A percentile compares a stretch with the other conserved stretches of the same genome.
Conservation (phyloP, 768 basidiomycete genomes). For the Rhodotorula sphaerocarpa region DNA sequence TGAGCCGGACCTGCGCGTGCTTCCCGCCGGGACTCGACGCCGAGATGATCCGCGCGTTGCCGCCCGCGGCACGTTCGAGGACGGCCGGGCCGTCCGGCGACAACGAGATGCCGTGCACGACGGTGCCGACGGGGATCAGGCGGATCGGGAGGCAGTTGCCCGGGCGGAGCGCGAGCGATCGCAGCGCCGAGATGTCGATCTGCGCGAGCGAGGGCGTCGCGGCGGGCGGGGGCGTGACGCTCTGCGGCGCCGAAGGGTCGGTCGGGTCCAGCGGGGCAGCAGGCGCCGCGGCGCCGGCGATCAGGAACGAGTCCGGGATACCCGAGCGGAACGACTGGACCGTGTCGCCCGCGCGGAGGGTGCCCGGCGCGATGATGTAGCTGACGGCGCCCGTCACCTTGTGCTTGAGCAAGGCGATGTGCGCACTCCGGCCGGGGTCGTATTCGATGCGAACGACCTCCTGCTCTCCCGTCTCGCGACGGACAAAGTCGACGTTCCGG, state of each 20-base stretch:
- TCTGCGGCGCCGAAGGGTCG: slow-evolving; percentile 19
- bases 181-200: slow-evolving; percentile 72
- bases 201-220: slow-evolving; percentile 45
- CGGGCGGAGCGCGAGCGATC: slow-evolving; percentile 70
- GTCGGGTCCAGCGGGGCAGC: background rate
- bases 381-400: slow-evolving; percentile 54
- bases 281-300: background rate
- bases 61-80: slow-evolving; percentile 82
- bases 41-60: slow-evolving; percentile 65
- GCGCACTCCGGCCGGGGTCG: slow-evolving; percentile 85
- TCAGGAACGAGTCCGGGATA: slow-evolving; percentile 24
- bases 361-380: slow-evolving; percentile 89
- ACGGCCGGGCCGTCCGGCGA: slow-evolving; percentile 64
- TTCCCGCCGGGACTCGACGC: slow-evolving; percentile 54
- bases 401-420: slow-evolving; percentile 79
- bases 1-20: slow-evolving; percentile 74
- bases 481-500: slow-evolving; percentile 74
- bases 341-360: slow-evolving; percentile 73
- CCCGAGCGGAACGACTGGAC: slow-evolving; percentile 67
- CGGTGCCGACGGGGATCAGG: slow-evolving; percentile 84
- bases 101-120: slow-evolving; percentile 78
- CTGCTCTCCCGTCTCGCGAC: slow-evolving; percentile 67
- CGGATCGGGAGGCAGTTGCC: slow-evolving; percentile 89
- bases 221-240: slow-evolving; percentile 8
- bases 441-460: slow-evolving; percentile 94